Percentiles rank a stretch among this genome's conserved stretches.
Conservation (phyloP, 805 yeast genomes). For the Saccharomycopsis babjevae region DNA sequence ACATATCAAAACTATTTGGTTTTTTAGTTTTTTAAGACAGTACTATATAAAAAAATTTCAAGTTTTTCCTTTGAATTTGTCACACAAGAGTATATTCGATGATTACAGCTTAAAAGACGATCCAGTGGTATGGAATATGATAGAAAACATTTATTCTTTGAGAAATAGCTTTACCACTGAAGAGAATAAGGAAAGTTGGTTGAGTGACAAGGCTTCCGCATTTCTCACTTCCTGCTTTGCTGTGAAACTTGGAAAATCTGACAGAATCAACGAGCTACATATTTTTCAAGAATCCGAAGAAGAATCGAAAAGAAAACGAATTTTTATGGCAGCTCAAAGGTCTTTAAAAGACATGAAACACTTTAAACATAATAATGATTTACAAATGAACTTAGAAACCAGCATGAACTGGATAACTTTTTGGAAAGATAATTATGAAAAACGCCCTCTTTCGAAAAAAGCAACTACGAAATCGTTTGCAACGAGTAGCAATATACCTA, state of each 20-base stretch:
- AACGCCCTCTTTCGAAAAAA: neutral
- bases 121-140: neutral
- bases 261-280: neutral
- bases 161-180: neutral
- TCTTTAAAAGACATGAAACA: neutral
- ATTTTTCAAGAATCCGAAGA: neutral
- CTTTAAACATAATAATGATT: neutral
- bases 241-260: neutral
- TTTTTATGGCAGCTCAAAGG: neutral
- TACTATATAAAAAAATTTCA: constrained; percentile 19
- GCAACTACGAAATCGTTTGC: neutral
- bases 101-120: neutral
- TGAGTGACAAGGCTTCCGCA: neutral
- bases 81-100: neutral
- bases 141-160: neutral
- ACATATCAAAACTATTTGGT: constrained; percentile 33
- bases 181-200: neutral
- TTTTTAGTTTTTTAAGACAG: constrained; percentile 30
- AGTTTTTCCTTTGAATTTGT: neutral
- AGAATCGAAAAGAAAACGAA: neutral
- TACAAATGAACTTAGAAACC: neutral
- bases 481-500: neutral
- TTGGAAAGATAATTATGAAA: neutral
- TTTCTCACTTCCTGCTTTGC: neutral
- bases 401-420: neutral